A percentile compares a stretch with the other conserved stretches of the same genome.
These are phyloP conservation scores for Pachysandra terminalis DNA, from an alignment of 164 flowering plant species.

Conservation along the genomic window DNA sequence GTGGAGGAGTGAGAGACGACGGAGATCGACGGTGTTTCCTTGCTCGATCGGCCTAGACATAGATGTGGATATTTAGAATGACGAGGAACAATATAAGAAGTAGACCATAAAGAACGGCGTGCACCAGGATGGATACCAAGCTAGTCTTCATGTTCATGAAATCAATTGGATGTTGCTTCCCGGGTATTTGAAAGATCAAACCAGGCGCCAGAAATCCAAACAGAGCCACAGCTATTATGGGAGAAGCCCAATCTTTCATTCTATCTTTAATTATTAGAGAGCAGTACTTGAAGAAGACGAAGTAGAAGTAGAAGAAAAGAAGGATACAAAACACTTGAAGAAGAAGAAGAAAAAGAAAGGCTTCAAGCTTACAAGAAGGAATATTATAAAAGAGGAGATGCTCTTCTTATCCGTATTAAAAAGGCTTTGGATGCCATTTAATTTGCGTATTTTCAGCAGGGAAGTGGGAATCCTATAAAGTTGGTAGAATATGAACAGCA, in stretches of 20 bases:
- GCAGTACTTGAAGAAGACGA: background rate
- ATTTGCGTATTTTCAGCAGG: background rate
- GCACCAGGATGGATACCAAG: constrained; percentile 49
- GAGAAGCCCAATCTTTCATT: constrained; percentile 83
- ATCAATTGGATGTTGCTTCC: constrained; percentile 52
- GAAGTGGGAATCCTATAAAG: constrained; percentile 11
- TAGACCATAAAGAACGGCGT: constrained; percentile 61
- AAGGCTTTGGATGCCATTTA: constrained; percentile 1
- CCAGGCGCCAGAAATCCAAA: constrained; percentile 76
- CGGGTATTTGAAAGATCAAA: constrained; percentile 69
- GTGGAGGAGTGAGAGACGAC: no score
- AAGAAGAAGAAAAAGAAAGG: background rate
- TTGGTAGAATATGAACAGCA: no score
- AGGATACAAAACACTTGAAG: background rate
- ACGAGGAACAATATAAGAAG: constrained; percentile 69
- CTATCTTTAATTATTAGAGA: background rate
- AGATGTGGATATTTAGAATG: constrained; percentile 55
- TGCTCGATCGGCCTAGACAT: constrained; percentile 45
- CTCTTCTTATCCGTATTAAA: background rate
- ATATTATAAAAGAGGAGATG: no score
- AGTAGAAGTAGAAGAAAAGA: no score
- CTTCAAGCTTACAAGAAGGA: background rate
- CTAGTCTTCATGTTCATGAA: constrained; percentile 81
- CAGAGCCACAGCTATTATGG: constrained; percentile 61
- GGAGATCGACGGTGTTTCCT: no score